Evolutionary conservation across 495 filamentous ascomycete genomes (phyloP).

Genomic region (Daldinia loculata): DNA sequence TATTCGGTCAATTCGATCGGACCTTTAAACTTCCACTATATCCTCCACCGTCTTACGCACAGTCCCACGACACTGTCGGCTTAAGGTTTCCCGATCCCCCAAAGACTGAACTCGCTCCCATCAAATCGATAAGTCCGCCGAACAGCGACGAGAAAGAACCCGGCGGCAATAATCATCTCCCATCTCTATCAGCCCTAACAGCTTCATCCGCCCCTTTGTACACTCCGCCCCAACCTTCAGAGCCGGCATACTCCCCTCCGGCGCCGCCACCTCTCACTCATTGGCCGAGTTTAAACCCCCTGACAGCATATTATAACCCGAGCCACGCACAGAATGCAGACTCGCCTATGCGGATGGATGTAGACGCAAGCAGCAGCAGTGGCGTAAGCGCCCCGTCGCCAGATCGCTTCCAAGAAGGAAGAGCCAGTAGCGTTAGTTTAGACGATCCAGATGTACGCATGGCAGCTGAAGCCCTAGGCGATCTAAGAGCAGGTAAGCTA

Average conservation of each 20-base stretch:
- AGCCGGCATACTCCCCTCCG: conserved; percentile 45
- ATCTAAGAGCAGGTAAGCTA: conserved; percentile 78
- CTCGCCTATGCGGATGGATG: conserved; percentile 46
- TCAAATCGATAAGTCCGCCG: conserved; percentile 44
- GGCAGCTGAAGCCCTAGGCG: conserved; percentile 86
- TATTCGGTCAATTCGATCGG: conserved; percentile 39
- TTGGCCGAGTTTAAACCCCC: conserved; percentile 64
- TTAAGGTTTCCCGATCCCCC: conserved; percentile 48
- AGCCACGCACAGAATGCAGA: conserved; percentile 51
- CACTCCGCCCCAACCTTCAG: conserved; percentile 40
- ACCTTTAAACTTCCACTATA: conserved; percentile 43
- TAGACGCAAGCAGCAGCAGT: conserved; percentile 49
- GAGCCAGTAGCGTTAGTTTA: conserved; percentile 68
- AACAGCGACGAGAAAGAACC: conserved; percentile 23
- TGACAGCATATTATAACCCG: conserved; percentile 61
- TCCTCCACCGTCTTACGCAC: conserved; percentile 52
- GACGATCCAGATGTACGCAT: conserved; percentile 83
- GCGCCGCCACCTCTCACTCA: conserved; percentile 42
- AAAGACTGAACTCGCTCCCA: conserved; percentile 55
- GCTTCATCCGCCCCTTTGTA: conserved; percentile 39
- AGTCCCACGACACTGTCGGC: conserved; percentile 51
- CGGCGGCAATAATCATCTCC: conserved; percentile 43
- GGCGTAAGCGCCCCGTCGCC: conserved; percentile 53
- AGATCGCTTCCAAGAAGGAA: conserved; percentile 49
- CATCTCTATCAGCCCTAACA: conserved; percentile 56